phyloP scores from a whole-genome alignment of 2,329 filamentous ascomycete species.

The Pseudopithomyces chartarum region DNA sequence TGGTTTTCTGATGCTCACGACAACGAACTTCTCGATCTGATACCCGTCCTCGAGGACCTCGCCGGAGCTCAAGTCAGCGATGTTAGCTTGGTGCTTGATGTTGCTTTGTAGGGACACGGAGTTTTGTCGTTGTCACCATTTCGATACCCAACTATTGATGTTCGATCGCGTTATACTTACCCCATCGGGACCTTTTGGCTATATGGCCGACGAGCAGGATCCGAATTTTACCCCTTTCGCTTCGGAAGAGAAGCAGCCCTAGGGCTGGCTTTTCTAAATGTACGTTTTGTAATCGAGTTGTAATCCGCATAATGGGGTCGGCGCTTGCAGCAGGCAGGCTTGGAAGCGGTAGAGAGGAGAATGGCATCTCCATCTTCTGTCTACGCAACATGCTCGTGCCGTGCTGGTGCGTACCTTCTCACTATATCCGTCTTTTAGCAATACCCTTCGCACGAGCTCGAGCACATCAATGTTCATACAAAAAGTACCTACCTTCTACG shows the following conservation, averaged over 20 bases:
- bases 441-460: slow-evolving; percentile 10
- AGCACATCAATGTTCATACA: slow-evolving; percentile 24
- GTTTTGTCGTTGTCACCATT: neutral
- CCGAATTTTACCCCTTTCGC: slow-evolving; percentile 19
- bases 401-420: slow-evolving; percentile 8
- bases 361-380: slow-evolving; percentile 2
- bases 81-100: slow-evolving; percentile 96
- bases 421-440: slow-evolving; percentile 5
- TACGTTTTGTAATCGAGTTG: slow-evolving; percentile 47
- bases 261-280: slow-evolving; percentile 23
- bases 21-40: slow-evolving; percentile 96
- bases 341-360: slow-evolving; percentile 9
- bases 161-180: slow-evolving; percentile 11
- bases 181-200: neutral
- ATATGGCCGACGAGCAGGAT: neutral
- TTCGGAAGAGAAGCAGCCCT: slow-evolving; percentile 19
- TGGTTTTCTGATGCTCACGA: slow-evolving; percentile 99
- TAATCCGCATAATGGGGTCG: slow-evolving; percentile 43
- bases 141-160: slow-evolving; percentile 7
- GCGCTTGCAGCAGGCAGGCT: slow-evolving; percentile 10
- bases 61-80: slow-evolving; percentile 87
- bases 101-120: slow-evolving; percentile 61
- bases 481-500: slow-evolving; percentile 21
- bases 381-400: neutral
- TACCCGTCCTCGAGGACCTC: slow-evolving; percentile 96